Evolutionary conservation across 2,329 filamentous ascomycete species (phyloP).

Genomic region (Cyphellophora europaea): DNA sequence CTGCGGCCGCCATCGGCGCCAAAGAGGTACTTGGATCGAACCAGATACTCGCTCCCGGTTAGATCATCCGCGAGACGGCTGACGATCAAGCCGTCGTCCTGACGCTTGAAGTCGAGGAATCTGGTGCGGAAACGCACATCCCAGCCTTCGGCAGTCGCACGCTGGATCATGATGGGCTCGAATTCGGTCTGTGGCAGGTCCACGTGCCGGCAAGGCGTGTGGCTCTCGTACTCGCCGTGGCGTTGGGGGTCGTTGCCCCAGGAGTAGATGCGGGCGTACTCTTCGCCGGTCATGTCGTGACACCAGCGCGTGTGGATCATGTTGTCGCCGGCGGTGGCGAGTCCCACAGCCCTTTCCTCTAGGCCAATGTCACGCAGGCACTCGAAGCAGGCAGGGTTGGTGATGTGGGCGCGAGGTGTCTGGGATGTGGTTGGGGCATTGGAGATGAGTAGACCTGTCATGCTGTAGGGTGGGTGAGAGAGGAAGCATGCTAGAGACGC

Average conservation of each 20-base stretch:
- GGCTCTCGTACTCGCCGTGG: slow-evolving; percentile 30
- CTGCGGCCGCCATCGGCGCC: slow-evolving; percentile 48
- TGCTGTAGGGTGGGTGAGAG: slow-evolving; percentile 13
- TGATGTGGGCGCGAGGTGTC: slow-evolving; percentile 19
- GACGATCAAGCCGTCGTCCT: slow-evolving; percentile 23
- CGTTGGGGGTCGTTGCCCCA: slow-evolving; percentile 33
- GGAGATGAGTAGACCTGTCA: slow-evolving; percentile 19
- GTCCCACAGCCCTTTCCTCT: slow-evolving; percentile 25
- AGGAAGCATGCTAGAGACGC: slow-evolving; percentile 26
- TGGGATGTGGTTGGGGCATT: slow-evolving; percentile 15
- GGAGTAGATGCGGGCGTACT: slow-evolving; percentile 32
- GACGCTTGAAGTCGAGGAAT: slow-evolving; percentile 22
- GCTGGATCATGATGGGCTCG: slow-evolving; percentile 32
- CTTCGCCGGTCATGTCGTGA: slow-evolving; percentile 34
- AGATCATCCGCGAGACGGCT: slow-evolving; percentile 28
- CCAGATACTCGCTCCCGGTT: slow-evolving; percentile 22
- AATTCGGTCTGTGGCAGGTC: slow-evolving; percentile 36
- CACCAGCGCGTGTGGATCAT: slow-evolving; percentile 36
- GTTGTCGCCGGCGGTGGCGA: slow-evolving; percentile 24
- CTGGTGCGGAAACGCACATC: slow-evolving; percentile 30
- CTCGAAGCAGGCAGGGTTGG: slow-evolving; percentile 21
- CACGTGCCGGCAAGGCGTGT: slow-evolving; percentile 31
- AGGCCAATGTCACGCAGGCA: slow-evolving; percentile 37
- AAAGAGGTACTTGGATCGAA: slow-evolving; percentile 44
- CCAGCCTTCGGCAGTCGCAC: slow-evolving; percentile 28